phyloP scores from a whole-genome alignment of 805 yeast genomes.

The Monosporozyma yasuniensis region DNA sequence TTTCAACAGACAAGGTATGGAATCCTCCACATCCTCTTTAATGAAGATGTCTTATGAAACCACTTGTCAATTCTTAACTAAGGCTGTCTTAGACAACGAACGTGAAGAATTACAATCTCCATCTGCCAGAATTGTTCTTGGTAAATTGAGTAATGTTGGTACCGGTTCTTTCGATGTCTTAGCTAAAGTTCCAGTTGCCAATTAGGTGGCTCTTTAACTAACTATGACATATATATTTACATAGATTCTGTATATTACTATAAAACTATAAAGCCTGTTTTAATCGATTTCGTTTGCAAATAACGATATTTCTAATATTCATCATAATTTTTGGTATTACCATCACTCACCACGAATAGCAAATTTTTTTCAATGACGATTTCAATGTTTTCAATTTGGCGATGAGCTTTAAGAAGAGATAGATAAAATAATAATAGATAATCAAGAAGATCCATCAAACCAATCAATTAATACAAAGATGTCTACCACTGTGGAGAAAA shows the following conservation, averaged over 20 bases:
- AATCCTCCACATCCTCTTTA: constrained; percentile 87
- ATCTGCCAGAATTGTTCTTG: constrained; percentile 86
- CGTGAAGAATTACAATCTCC: constrained; percentile 85
- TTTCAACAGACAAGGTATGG: constrained; percentile 97
- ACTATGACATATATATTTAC: not conserved
- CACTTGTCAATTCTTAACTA: constrained; percentile 92
- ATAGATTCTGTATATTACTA: not conserved
- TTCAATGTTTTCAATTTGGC: not conserved
- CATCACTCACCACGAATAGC: not conserved
- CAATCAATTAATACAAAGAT: constrained; percentile 23
- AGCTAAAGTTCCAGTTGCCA: constrained; percentile 30
- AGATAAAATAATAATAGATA: not conserved
- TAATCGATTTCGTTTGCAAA: no score
- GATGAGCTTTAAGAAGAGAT: not conserved
- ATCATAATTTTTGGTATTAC: not conserved
- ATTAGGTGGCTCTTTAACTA: not conserved
- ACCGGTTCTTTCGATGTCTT: constrained; percentile 89
- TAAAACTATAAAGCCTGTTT: not conserved
- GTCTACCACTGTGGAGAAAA: constrained; percentile 65
- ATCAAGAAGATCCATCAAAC: not conserved
- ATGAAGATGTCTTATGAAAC: constrained; percentile 99
- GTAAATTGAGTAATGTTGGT: constrained; percentile 85
- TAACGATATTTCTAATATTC: not conserved
- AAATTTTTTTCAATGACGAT: not conserved
- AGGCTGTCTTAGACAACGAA: constrained; percentile 89